A percentile compares a stretch with the other conserved stretches of the same genome.
Conservation (phyloP, 129 eudicot species). For the Pulicaria dysenterica region DNA sequence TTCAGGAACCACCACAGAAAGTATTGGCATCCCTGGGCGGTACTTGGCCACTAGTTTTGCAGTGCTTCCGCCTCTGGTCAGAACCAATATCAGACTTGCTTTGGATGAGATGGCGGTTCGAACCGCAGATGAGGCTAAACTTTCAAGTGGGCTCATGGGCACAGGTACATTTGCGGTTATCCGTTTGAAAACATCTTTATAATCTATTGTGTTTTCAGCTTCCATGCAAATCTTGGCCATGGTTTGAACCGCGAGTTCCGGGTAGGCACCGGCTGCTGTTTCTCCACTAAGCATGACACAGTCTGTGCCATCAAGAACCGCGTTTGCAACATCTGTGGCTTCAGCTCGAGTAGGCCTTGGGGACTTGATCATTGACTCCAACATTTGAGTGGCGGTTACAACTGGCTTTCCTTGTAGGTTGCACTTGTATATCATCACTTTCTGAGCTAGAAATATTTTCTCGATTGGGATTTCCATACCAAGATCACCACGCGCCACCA, state of each 20-base stretch:
- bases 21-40: constrained; percentile 60
- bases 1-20: constrained; percentile 66
- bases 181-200: constrained; percentile 57
- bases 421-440: constrained; percentile 70
- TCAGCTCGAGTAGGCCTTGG: constrained; percentile 77
- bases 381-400: constrained; percentile 80
- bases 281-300: constrained; percentile 80
- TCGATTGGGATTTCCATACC: constrained; percentile 84
- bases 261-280: constrained; percentile 83
- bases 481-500: constrained; percentile 79
- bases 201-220: constrained; percentile 66
- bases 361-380: constrained; percentile 78
- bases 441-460: constrained; percentile 76
- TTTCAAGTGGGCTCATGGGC: constrained; percentile 77
- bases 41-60: constrained; percentile 71
- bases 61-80: constrained; percentile 65
- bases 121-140: constrained; percentile 68
- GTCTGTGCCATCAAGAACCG: constrained; percentile 74
- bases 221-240: constrained; percentile 78
- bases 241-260: constrained; percentile 69
- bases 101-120: constrained; percentile 57
- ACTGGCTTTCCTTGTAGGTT: constrained; percentile 79
- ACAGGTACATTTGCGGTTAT: constrained; percentile 63
- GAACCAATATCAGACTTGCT: constrained; percentile 49
- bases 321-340: constrained; percentile 75